Evolutionary conservation across 2,329 filamentous ascomycete species (phyloP), one percentile per base, ranked within the genome.

Genomic region (Aspergillus quadrilineatus): DNA sequence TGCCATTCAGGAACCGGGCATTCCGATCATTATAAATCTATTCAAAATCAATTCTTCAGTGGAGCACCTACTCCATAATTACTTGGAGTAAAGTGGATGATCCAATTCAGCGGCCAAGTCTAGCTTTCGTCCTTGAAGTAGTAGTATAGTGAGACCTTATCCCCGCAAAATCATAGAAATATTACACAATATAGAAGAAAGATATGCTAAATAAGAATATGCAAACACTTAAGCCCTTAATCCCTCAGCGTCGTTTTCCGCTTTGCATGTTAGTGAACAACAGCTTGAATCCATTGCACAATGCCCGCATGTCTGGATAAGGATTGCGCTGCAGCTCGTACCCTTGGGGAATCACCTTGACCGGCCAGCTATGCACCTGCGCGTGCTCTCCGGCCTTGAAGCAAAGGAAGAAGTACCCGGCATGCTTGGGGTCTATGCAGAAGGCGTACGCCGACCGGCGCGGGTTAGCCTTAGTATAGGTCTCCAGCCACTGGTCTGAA

Each of bases 261-360:
- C 66, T 69, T 64, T 80, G 76, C 82, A 88, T 81, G 73, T 87
- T 89, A 58, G 81, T 80, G 71, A 92, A 92, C 53, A 92, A 81
- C 69, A 93, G 75, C 81, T 97, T 97, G 82, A 97, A 97, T 5
- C 93, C 94, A 76, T 99, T 99, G 80, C 93, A 96, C 61, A 99
- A 79, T 48, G 92, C 91, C 64, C 89, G 84, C 89, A 97, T 96
- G 68, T 97, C 92, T 0, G 94, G 93, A 71, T 99, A 99, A 51
- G 88, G 85, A 64, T 89, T 89, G 64, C 89, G 89, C 76, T 92
- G 86, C 67, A 99, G 82, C 78, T 97, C 92, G 70, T 93, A 99
- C 4, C 90, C 94, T 67, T 95, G 89, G 2, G 94, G 94, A 15
- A 97, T 89, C 37, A 97, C 87, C 66, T 94, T 92, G 62, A 99